Base-by-base conservation (phyloP, 257 asterid species). In the Rehmannia glutinosa region DNA sequence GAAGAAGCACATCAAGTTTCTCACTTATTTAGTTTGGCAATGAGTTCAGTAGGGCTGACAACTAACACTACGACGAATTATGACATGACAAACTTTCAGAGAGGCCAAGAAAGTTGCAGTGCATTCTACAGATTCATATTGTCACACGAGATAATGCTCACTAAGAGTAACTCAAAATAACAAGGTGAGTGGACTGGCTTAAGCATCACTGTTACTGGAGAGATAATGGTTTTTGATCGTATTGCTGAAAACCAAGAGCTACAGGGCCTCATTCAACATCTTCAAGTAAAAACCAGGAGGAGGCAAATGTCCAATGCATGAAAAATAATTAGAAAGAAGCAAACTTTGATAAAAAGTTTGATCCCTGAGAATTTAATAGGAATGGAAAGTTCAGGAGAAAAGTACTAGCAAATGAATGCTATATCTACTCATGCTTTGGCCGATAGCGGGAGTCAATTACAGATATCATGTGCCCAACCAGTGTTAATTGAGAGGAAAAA, bases 61-160 rank as follows among this genome's bases (percentile, higher is more conserved):
- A 55, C 15, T 42, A 25, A 11, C 23, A 24, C 58, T 24, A 38
- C 41, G 66, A 70, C 41, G 45, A 60, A 46, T 58, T 51, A 61
- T 11, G 35, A 35, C 69, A 62, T 25, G 45, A 36, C 62, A 60
- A 11, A 69, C 30, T 46, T 61, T 27, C 28, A 60, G 71, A 36
- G 66, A 16, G 56, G 30, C 75, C 68, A 72, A 61, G 32, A 15
- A 10, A 38, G 39, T 59, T 69, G 5, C 33, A 15, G 64, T n/a
- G 33, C 61, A 38, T 30, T 59, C 35, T 42, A 42, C 41, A 52
- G 41, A 45, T 21, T 55, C 68, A 55, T 62, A 53, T 24, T 42
- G 66, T n/a, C 28, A 45, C 19, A n/a, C 17, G 8, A 15, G 38
- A 66, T 5, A 62, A 39, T 16, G 33, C 19, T 15, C 62, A 60